phyloP scores from a whole-genome alignment of 1,284 basidiomycete species.

The Thecaphora thlaspeos region DNA sequence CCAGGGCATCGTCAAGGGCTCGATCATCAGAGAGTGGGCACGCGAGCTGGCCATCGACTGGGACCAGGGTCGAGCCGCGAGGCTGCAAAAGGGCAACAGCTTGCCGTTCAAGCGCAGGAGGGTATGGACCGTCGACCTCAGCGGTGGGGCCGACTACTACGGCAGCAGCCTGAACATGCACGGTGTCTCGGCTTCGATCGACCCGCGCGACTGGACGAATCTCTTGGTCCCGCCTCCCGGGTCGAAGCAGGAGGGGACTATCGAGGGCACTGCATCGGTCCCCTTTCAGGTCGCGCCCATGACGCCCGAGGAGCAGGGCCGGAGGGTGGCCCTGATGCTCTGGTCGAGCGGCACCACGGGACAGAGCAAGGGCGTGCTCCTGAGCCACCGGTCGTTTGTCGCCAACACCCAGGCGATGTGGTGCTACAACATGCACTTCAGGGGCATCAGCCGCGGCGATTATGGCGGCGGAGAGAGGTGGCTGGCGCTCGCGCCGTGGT shows the following conservation, averaged over 20 bases:
- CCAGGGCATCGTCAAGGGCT: conserved; percentile 15
- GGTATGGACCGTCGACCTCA: conserved; percentile 39
- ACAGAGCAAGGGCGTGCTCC: conserved; percentile 58
- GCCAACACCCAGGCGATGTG: conserved; percentile 51
- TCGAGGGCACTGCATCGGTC: conserved; percentile 16
- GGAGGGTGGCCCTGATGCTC: conserved; percentile 49
- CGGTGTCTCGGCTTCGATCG: conserved; percentile 26
- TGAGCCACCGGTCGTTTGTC: conserved; percentile 54
- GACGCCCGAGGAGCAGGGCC: conserved; percentile 27
- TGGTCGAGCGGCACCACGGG: conserved; percentile 59
- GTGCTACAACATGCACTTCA: conserved; percentile 32
- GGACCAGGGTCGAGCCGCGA: conserved; percentile 22
- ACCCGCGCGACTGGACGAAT: conserved; percentile 43
- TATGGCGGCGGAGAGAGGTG: conserved; percentile 45
- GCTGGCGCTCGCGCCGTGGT: conserved; percentile 58
- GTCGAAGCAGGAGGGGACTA: conserved; percentile 26
- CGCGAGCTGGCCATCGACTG: conserved; percentile 30
- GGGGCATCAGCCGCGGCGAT: conserved; percentile 12
- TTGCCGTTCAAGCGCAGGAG: conserved; percentile 15
- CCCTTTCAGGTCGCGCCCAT: conserved; percentile 21
- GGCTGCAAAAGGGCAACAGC: conserved; percentile 26
- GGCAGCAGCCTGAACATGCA: conserved; percentile 21
- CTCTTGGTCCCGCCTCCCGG: conserved; percentile 33
- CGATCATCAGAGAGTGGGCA: conserved; percentile 26
- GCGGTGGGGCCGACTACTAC: conserved; percentile 36